Conservation (phyloP, 2,329 filamentous ascomycete species). For the Penicillium sp. region DNA sequence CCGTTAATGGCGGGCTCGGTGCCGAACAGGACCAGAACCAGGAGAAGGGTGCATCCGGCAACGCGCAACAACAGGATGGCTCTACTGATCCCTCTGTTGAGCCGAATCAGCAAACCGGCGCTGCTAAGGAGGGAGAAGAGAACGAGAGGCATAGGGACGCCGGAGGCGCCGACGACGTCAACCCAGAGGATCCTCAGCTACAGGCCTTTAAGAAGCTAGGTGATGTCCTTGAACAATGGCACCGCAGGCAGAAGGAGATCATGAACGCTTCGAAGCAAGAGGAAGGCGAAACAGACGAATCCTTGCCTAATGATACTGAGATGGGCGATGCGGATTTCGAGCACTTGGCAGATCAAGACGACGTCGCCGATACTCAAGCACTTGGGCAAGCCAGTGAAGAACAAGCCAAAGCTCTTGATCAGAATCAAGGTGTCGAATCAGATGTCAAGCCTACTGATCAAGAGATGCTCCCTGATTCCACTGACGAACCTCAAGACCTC, state of each 20-base stretch:
- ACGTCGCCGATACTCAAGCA: slow-evolving; percentile 84
- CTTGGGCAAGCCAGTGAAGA: slow-evolving; percentile 88
- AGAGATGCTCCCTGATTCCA: slow-evolving; percentile 61
- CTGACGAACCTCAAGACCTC: slow-evolving; percentile 44
- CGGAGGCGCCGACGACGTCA: slow-evolving; percentile 42
- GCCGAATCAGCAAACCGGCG: slow-evolving; percentile 50
- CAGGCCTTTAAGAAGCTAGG: slow-evolving; percentile 94
- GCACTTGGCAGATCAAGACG: slow-evolving; percentile 84
- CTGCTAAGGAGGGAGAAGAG: slow-evolving; percentile 47
- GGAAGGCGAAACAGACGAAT: slow-evolving; percentile 53
- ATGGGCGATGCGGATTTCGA: slow-evolving; percentile 86
- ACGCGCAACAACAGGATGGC: slow-evolving; percentile 48
- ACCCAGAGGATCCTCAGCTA: slow-evolving; percentile 49
- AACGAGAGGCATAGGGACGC: slow-evolving; percentile 42
- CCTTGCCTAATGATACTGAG: slow-evolving; percentile 67
- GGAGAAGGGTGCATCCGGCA: slow-evolving; percentile 52
- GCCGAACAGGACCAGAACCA: slow-evolving; percentile 48
- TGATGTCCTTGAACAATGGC: slow-evolving; percentile 90
- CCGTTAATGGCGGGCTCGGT: slow-evolving; percentile 44
- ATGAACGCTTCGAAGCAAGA: slow-evolving; percentile 62
- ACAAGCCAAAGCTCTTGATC: slow-evolving; percentile 82
- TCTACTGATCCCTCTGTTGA: slow-evolving; percentile 53
- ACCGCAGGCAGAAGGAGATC: slow-evolving; percentile 86
- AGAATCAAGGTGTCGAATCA: slow-evolving; percentile 82
- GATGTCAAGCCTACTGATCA: slow-evolving; percentile 61